Evolutionary conservation across 2,329 filamentous ascomycete species (phyloP).

Genomic region (Diaporthe sp.): DNA sequence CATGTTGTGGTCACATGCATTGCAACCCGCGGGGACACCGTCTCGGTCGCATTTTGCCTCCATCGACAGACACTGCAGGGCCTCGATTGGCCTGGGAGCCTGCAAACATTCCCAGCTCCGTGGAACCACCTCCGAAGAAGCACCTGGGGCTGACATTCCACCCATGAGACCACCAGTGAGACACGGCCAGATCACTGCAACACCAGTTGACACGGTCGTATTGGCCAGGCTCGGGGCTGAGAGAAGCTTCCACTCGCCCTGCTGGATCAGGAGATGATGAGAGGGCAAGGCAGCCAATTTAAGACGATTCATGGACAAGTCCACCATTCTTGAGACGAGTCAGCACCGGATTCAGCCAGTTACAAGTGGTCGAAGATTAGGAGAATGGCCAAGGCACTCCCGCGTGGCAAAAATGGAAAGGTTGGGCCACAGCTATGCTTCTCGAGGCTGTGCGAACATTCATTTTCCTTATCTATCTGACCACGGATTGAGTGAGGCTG

Average conservation of each 20-base stretch:
- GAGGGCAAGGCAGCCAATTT: neutral
- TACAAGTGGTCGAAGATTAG: neutral
- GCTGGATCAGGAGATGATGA: neutral
- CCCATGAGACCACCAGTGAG: constrained; percentile 10
- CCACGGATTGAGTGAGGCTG: neutral
- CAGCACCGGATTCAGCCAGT: neutral
- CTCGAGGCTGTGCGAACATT: neutral
- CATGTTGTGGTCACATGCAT: constrained; percentile 8
- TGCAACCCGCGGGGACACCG: constrained; percentile 5
- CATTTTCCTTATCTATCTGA: neutral
- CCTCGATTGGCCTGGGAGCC: neutral
- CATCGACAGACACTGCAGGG: constrained; percentile 5
- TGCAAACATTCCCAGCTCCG: constrained; percentile 17
- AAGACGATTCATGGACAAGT: constrained; percentile 8
- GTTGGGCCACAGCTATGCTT: neutral
- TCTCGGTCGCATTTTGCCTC: constrained; percentile 8
- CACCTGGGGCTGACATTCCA: constrained; percentile 13
- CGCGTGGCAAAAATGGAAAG: neutral
- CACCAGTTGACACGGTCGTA: neutral
- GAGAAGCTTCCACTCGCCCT: neutral
- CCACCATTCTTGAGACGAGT: neutral
- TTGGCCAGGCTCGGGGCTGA: neutral
- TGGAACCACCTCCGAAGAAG: constrained; percentile 7
- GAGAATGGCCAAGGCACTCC: neutral
- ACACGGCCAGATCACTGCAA: neutral